Base-by-base conservation (phyloP, 768 basidiomycete species). In the Boletus bicolor region DNA sequence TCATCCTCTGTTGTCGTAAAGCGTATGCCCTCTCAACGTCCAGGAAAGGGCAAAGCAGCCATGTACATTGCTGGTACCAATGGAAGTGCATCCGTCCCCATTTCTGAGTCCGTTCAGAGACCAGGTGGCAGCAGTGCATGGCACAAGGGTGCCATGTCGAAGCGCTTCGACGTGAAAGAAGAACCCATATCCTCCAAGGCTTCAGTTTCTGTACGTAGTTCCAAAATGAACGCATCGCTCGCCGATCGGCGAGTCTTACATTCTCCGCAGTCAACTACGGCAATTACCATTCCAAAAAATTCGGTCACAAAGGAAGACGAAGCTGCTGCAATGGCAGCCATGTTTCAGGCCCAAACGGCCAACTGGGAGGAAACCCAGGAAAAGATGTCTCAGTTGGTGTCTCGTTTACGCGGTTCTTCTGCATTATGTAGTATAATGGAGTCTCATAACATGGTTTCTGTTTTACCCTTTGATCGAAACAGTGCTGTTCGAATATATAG, bases 291-390 rank as follows among this genome's bases (percentile, higher is more conserved):
- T 30, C 77, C 73, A 28, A 77, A 81, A 42, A 73, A 62, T 46
- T 66, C 71, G 17, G 80, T 79, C 21, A 76, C 79, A 2, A 78
- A 81, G 59, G 82, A 84, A 47, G 96, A 97, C 59, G 97, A 98
- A 71, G 91, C 89, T 32, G 91, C 89, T n/a, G 89, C 92, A 36
- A 91, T 99, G 80, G 89, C 88, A n/a, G 95, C 95, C 64, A 97
- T 99, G 91, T 95, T 98, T 72, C 88, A 91, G 73, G 90, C 90
- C 57, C 91, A 93, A 74, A 86, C 86, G 39, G 86, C 91, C 60
- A 91, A 94, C 74, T 99, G 96, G 97, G 90, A 97, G 78, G 91
- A 95, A 82, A 89, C 94, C 68, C 93, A 98, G 77, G 94, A 98
- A 81, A 93, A 96, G 82, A 98, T 99, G 95, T 89, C 94, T 70